These are phyloP conservation scores for Fusarium tuaranense DNA, from an alignment of 2,329 filamentous ascomycete genomes.

Conservation along the genomic window DNA sequence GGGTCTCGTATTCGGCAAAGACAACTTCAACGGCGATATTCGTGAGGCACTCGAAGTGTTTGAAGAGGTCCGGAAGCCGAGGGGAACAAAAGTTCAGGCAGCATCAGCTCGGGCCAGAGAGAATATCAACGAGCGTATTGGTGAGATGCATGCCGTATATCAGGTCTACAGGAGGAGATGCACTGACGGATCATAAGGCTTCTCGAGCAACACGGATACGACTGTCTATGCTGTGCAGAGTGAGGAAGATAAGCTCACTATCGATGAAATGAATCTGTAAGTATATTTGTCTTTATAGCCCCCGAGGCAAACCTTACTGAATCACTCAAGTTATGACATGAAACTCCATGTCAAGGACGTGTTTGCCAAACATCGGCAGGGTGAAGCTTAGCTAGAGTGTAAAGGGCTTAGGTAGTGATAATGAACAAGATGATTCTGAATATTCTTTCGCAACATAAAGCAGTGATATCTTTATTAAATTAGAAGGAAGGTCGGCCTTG, in stretches of 20 bases:
- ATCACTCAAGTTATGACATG: background rate
- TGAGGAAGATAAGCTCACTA: slow-evolving; percentile 12
- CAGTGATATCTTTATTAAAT: background rate
- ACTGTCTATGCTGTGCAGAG: background rate
- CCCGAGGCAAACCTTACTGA: background rate
- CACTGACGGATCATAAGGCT: background rate
- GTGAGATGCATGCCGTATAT: background rate
- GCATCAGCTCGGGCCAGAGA: slow-evolving; percentile 21
- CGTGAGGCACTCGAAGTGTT: slow-evolving; percentile 12
- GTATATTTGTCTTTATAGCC: background rate
- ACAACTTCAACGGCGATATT: slow-evolving; percentile 8
- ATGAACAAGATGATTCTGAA: background rate
- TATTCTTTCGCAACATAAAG: background rate
- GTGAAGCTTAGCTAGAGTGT: background rate
- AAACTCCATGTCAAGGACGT: background rate
- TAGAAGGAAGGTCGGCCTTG: background rate
- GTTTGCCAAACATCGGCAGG: background rate
- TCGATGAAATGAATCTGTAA: slow-evolving; percentile 19
- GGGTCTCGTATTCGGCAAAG: background rate
- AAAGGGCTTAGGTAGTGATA: background rate
- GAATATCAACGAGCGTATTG: slow-evolving; percentile 20
- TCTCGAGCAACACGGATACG: slow-evolving; percentile 10
- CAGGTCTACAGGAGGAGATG: background rate
- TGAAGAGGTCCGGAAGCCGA: slow-evolving; percentile 14
- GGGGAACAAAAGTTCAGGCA: slow-evolving; percentile 13